Evolutionary conservation across 306 rosid genomes (phyloP).

Genomic region (Vicia sativa): DNA sequence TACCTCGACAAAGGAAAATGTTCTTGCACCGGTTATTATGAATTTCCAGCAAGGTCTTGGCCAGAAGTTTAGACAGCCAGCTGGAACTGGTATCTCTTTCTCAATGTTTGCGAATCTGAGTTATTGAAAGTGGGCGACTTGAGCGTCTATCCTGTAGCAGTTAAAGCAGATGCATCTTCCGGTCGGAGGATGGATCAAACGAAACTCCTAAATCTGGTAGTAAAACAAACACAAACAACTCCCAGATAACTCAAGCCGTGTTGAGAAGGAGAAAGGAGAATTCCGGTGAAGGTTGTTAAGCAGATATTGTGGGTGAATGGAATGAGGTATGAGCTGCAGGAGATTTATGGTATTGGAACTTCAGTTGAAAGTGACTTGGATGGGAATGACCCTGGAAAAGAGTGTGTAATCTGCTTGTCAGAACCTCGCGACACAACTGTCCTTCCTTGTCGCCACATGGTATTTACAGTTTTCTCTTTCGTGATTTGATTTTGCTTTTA

Average conservation of each 20-base stretch:
- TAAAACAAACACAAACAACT: slow-evolving; percentile 52
- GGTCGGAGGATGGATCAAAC: slow-evolving; percentile 56
- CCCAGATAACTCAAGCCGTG: slow-evolving; percentile 90
- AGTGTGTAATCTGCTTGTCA: slow-evolving; percentile 96
- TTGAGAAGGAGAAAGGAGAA: slow-evolving; percentile 90
- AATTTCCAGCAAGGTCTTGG: slow-evolving; percentile 88
- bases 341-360: slow-evolving; percentile 93
- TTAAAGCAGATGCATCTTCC: slow-evolving; percentile 81
- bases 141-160: slow-evolving; percentile 75
- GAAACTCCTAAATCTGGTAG: slow-evolving; percentile 48
- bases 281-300: slow-evolving; percentile 76
- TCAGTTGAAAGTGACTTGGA: slow-evolving; percentile 83
- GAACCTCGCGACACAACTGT: slow-evolving; percentile 95
- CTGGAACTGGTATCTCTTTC: slow-evolving; percentile 77
- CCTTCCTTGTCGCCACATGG: slow-evolving; percentile 99
- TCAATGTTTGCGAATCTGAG: slow-evolving; percentile 72
- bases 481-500: slow-evolving; percentile 21
- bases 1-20: slow-evolving; percentile 61
- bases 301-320: slow-evolving; percentile 92
- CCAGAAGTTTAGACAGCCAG: slow-evolving; percentile 85
- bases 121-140: slow-evolving; percentile 57
- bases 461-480: slow-evolving; percentile 43
- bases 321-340: slow-evolving; percentile 90
- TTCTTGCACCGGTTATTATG: slow-evolving; percentile 65
- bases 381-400: slow-evolving; percentile 91